Evolutionary conservation across 257 asterid species (phyloP).

Genomic region (Scutellaria minor): DNA sequence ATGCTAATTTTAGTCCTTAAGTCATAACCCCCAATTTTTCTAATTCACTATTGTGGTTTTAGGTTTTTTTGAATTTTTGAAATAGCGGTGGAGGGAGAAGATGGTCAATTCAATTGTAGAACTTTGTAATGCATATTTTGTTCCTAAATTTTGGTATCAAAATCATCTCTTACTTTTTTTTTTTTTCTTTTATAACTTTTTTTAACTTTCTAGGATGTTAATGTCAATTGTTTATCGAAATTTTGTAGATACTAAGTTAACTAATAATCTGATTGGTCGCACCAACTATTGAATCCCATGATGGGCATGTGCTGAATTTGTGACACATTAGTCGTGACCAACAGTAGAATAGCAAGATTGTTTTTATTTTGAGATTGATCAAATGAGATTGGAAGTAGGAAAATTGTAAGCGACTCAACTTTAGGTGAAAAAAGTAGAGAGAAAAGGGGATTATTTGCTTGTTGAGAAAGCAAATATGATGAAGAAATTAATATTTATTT

Average conservation of each 20-base stretch:
- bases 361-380: no score
- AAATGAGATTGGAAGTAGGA: no score
- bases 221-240: no score
- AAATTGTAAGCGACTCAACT: slow-evolving; percentile 15
- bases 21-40: slow-evolving; percentile 58
- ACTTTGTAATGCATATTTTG: slow-evolving; percentile 46
- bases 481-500: slow-evolving; percentile 40
- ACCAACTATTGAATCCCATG: no score
- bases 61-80: slow-evolving; percentile 49
- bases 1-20: slow-evolving; percentile 41
- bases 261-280: no score
- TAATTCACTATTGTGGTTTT: slow-evolving; percentile 37
- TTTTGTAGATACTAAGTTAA: no score
- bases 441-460: slow-evolving; percentile 42
- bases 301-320: no score
- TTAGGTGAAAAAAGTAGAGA: slow-evolving; percentile 31
- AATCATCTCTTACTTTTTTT: slow-evolving; percentile 22
- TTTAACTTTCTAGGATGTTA: no score
- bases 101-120: slow-evolving; percentile 51
- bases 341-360: no score
- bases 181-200: no score
- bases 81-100: slow-evolving; percentile 44
- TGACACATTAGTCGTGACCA: no score
- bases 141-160: slow-evolving; percentile 35
- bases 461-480: slow-evolving; percentile 56